A percentile compares a stretch with the other conserved stretches of the same genome.
Evolutionary conservation across 2,329 filamentous ascomycete genomes (phyloP).

Genomic region (Dendryphion nanum): DNA sequence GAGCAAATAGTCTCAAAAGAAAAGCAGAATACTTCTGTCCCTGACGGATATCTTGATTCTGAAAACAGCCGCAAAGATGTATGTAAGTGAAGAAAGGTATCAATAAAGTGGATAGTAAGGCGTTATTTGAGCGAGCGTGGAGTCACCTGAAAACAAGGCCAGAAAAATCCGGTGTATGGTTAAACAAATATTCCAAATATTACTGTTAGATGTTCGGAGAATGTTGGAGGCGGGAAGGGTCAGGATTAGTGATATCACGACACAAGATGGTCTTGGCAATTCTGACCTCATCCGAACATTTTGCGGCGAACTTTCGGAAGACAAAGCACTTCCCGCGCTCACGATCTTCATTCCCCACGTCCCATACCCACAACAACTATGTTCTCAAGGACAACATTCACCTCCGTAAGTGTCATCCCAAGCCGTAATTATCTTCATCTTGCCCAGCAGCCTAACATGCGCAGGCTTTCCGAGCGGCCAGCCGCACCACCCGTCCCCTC

Average conservation of each 20-base stretch:
- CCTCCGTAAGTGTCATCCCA: conserved; percentile 24
- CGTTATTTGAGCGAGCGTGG: too few species aligned
- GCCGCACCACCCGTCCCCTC: conserved; percentile 27
- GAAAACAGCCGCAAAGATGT: too few species aligned
- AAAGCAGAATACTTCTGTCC: too few species aligned
- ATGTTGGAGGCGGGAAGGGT: too few species aligned
- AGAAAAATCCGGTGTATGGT: too few species aligned
- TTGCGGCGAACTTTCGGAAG: conserved; percentile 26
- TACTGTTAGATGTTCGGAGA: too few species aligned
- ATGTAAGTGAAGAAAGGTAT: too few species aligned
- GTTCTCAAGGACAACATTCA: conserved; percentile 39
- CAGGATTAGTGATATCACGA: not conserved
- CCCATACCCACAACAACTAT: conserved; percentile 18
- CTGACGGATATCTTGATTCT: too few species aligned
- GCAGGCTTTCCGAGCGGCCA: conserved; percentile 38
- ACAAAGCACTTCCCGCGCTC: conserved; percentile 9
- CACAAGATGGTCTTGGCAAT: conserved; percentile 21
- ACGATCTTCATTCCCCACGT: conserved; percentile 8
- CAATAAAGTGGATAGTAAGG: too few species aligned
- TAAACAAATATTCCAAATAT: too few species aligned
- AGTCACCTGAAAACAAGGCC: too few species aligned
- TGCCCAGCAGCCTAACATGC: conserved; percentile 7
- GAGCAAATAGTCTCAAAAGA: too few species aligned
- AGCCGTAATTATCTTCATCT: not conserved
- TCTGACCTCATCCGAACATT: conserved; percentile 29